These are phyloP conservation scores for Neofusicoccum umdonicola DNA, from an alignment of 2,329 filamentous ascomycete genomes.

Conservation along the genomic window DNA sequence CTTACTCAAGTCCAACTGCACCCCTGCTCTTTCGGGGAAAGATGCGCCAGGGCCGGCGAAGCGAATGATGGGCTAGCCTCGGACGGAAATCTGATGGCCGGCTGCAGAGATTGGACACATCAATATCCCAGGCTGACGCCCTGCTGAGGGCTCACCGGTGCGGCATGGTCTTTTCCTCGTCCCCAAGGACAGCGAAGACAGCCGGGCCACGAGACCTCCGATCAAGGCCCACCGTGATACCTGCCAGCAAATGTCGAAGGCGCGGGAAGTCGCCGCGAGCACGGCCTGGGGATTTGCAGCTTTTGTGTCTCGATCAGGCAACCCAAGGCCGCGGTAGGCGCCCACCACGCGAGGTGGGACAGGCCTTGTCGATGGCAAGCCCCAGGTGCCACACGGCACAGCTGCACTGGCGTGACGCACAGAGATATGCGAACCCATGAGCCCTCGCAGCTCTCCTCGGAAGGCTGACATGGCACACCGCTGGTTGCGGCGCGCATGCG, in stretches of 20 bases:
- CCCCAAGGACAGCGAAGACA: not conserved
- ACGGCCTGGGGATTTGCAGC: not conserved
- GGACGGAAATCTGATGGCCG: conserved; percentile 9
- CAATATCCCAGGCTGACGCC: not conserved
- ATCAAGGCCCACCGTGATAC: not conserved
- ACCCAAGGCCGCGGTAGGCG: not conserved
- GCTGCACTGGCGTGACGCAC: not conserved
- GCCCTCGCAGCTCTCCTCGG: not conserved
- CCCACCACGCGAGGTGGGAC: not conserved
- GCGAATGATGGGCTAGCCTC: conserved; percentile 2
- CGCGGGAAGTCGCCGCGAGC: not conserved
- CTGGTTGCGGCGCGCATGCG: not conserved
- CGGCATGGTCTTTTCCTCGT: not conserved
- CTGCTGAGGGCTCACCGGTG: not conserved
- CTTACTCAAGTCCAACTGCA: not conserved
- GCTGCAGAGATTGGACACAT: not conserved
- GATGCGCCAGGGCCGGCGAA: not conserved
- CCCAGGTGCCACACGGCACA: not conserved
- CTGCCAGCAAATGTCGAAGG: not conserved
- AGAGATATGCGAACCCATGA: not conserved
- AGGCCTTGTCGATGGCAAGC: not conserved
- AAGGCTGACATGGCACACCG: conserved; percentile 1
- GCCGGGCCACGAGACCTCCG: not conserved
- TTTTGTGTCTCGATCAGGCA: not conserved
- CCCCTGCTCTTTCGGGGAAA: not conserved